These are phyloP conservation scores for Sophora flavescens DNA, from an alignment of 306 rosid genomes.

Conservation along the genomic window DNA sequence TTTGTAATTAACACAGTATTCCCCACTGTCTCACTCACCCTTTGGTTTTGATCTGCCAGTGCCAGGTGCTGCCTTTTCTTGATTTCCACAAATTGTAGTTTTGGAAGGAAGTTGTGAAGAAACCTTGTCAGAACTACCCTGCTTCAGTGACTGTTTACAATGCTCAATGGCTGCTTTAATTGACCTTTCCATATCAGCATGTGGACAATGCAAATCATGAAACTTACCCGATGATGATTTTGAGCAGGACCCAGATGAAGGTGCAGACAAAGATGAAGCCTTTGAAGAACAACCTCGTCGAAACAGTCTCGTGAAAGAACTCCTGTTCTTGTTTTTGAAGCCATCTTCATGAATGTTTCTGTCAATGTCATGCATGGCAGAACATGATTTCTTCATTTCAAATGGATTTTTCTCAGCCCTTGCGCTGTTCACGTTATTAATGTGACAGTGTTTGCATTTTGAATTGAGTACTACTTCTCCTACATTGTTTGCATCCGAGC, in stretches of 20 bases:
- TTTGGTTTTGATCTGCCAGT: slow-evolving; percentile 9
- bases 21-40: not conserved
- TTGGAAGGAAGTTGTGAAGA: slow-evolving; percentile 44
- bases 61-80: slow-evolving; percentile 27
- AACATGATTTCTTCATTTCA: slow-evolving; percentile 38
- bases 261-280: slow-evolving; percentile 52
- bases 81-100: slow-evolving; percentile 46
- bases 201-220: slow-evolving; percentile 48
- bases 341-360: slow-evolving; percentile 53
- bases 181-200: slow-evolving; percentile 63
- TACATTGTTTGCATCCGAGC: slow-evolving; percentile 43
- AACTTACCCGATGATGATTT: slow-evolving; percentile 62
- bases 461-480: slow-evolving; percentile 20
- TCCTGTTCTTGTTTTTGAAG: slow-evolving; percentile 52
- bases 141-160: slow-evolving; percentile 65
- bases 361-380: slow-evolving; percentile 47
- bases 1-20: not conserved
- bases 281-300: slow-evolving; percentile 48
- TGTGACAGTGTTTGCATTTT: slow-evolving; percentile 37
- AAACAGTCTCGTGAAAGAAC: slow-evolving; percentile 69
- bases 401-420: slow-evolving; percentile 45
- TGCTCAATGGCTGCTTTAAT: slow-evolving; percentile 84
- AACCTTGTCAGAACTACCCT: slow-evolving; percentile 32
- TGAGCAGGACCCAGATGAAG: slow-evolving; percentile 61
- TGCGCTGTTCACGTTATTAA: slow-evolving; percentile 31